phyloP scores from a whole-genome alignment of 495 filamentous ascomycete genomes.

The Penicillium riverlandense region DNA sequence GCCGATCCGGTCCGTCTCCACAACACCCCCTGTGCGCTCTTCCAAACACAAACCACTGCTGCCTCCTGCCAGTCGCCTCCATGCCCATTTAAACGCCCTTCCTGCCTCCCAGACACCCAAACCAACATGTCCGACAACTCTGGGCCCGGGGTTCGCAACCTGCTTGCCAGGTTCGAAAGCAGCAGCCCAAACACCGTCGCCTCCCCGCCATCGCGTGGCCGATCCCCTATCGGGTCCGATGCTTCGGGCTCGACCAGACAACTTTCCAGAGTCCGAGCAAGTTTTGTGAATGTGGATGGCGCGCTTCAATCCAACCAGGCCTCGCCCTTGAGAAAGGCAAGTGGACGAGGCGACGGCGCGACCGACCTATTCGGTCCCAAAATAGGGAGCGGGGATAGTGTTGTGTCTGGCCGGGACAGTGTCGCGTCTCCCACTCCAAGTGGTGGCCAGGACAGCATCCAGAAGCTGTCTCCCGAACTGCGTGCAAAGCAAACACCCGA shows the following conservation, averaged over 20 bases:
- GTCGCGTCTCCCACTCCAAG: constrained; percentile 21
- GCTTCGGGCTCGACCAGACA: constrained; percentile 46
- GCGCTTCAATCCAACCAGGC: constrained; percentile 24
- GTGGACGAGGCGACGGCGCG: constrained; percentile 23
- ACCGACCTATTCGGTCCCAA: constrained; percentile 24
- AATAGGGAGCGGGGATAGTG: constrained; percentile 22
- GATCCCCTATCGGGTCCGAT: constrained; percentile 55
- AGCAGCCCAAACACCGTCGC: constrained; percentile 43
- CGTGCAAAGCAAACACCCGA: not conserved
- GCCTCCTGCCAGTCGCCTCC: constrained; percentile 6
- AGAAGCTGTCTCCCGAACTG: constrained; percentile 9
- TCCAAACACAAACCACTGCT: not conserved
- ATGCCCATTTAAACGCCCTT: constrained; percentile 8
- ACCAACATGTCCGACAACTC: constrained; percentile 38
- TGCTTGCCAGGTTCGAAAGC: constrained; percentile 86
- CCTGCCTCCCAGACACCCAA: constrained; percentile 1
- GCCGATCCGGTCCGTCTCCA: too few species aligned
- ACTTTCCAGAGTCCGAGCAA: constrained; percentile 73
- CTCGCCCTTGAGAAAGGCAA: constrained; percentile 30
- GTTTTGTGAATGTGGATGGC: constrained; percentile 71
- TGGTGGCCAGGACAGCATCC: constrained; percentile 8
- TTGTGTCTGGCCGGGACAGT: constrained; percentile 16
- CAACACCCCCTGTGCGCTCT: constrained; percentile 6
- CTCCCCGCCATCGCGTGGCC: constrained; percentile 65
- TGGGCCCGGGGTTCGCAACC: constrained; percentile 55